These are phyloP conservation scores for Cytospora mali DNA, from an alignment of 2,329 filamentous ascomycete genomes.

Conservation along the genomic window DNA sequence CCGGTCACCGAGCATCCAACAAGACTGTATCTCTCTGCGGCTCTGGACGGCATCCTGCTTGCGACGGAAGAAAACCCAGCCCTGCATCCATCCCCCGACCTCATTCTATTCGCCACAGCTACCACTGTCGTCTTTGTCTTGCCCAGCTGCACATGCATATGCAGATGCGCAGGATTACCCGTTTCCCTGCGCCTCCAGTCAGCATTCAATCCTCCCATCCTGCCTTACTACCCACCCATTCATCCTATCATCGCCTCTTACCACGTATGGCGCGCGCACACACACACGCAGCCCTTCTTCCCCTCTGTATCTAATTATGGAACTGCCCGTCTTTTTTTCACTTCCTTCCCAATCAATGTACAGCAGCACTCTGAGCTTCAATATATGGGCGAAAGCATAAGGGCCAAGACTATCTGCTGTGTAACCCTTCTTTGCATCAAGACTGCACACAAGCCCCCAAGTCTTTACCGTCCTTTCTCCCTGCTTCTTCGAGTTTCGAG, in stretches of 20 bases:
- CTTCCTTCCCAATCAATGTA: background rate
- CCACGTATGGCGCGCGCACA: too few species aligned
- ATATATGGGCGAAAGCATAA: background rate
- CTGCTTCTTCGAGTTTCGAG: constrained; percentile 23
- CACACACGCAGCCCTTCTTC: background rate
- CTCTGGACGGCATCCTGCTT: background rate
- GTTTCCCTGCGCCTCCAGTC: background rate
- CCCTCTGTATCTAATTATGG: constrained; percentile 23
- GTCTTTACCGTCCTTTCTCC: constrained; percentile 3
- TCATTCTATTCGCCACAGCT: background rate
- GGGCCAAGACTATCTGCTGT: constrained; percentile 9
- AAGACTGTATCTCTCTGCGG: background rate
- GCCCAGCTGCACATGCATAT: background rate
- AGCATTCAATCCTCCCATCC: constrained; percentile 3
- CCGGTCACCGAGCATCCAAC: background rate
- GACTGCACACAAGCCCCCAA: constrained; percentile 19
- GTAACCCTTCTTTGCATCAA: constrained; percentile 22
- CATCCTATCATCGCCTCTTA: background rate
- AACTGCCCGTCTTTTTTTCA: constrained; percentile 2
- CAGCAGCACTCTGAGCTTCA: constrained; percentile 1
- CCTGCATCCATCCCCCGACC: background rate
- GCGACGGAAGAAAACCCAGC: background rate
- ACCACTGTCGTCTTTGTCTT: background rate
- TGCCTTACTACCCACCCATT: background rate
- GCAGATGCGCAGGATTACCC: background rate